Percentiles rank a stretch among this genome's conserved stretches.
phyloP scores from a whole-genome alignment of 2,329 filamentous ascomycete species.

The Calonectria hongkongensis region DNA sequence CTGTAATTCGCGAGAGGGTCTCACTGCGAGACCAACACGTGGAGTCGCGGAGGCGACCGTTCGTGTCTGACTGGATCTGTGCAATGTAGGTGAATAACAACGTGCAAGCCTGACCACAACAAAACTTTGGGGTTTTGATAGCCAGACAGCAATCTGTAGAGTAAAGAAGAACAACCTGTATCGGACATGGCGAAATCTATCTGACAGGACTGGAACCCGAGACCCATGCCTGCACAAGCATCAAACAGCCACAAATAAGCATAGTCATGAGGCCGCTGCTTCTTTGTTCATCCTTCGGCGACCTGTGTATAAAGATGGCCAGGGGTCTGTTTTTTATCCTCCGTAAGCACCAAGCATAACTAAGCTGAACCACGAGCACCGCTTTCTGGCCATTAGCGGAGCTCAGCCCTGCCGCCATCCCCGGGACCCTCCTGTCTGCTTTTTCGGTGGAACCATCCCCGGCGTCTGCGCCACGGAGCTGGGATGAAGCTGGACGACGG shows the following conservation, averaged over 20 bases:
- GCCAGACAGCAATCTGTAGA: not conserved
- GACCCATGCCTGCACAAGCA: not conserved
- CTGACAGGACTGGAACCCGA: not conserved
- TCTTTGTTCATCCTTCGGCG: constrained; percentile 8
- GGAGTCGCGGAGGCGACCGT: constrained; percentile 3
- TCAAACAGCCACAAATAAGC: not conserved
- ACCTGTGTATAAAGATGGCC: not conserved
- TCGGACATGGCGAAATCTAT: not conserved
- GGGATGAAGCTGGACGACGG: constrained; percentile 35
- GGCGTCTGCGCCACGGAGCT: constrained; percentile 40
- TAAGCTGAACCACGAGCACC: not conserved
- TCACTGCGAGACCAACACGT: not conserved
- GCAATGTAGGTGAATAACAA: not conserved
- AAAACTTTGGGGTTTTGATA: not conserved
- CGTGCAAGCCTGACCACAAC: not conserved
- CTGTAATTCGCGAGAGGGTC: not conserved
- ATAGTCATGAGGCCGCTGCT: not conserved
- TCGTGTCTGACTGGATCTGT: not conserved
- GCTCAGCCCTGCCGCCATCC: constrained; percentile 38
- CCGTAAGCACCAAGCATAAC: constrained; percentile 28
- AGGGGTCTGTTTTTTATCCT: not conserved
- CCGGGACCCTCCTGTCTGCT: constrained; percentile 16
- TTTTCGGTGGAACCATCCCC: constrained; percentile 24
- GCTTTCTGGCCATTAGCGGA: constrained; percentile 24
- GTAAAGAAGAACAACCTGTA: not conserved